Conservation (phyloP, 352 stramenopile genomes). For the Globisporangium parvum region DNA sequence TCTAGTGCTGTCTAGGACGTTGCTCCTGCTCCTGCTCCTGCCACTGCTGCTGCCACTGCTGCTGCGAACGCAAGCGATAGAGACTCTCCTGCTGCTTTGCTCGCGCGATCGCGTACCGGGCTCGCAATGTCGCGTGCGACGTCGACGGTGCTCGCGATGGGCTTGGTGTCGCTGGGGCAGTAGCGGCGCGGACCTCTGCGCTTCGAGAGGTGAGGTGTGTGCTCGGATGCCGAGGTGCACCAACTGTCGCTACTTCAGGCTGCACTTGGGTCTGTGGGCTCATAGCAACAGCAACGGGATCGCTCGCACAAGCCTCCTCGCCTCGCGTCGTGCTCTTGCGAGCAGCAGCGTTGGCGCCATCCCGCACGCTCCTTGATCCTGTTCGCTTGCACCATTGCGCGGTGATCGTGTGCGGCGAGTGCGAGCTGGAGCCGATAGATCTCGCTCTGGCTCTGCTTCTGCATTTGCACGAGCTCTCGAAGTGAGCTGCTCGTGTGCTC, state of each 20-base stretch:
- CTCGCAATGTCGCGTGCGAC: conserved; percentile 13
- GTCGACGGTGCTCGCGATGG: neutral
- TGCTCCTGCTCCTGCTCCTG: conserved; percentile 6
- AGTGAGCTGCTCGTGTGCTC: neutral
- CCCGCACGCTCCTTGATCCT: too few species aligned
- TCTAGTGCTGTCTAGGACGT: neutral
- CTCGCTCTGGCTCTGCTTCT: conserved; percentile 8
- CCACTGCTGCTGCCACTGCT: conserved; percentile 3
- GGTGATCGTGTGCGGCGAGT: conserved; percentile 12
- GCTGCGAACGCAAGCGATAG: conserved; percentile 4
- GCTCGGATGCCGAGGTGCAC: too few species aligned
- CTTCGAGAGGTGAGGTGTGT: too few species aligned
- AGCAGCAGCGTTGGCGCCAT: too few species aligned
- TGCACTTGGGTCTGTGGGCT: too few species aligned
- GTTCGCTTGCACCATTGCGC: neutral
- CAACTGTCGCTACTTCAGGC: too few species aligned
- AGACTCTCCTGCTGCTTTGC: conserved; percentile 15
- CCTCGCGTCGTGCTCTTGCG: too few species aligned
- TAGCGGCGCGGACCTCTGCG: too few species aligned
- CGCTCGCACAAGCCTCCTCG: too few species aligned
- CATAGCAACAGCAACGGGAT: too few species aligned
- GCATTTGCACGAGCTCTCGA: conserved; percentile 7
- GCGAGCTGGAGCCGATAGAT: conserved; percentile 10
- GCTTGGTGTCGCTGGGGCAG: neutral
- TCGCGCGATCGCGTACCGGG: conserved; percentile 12